Conservation (phyloP, 306 rosid species). For the Quercus dentata region DNA sequence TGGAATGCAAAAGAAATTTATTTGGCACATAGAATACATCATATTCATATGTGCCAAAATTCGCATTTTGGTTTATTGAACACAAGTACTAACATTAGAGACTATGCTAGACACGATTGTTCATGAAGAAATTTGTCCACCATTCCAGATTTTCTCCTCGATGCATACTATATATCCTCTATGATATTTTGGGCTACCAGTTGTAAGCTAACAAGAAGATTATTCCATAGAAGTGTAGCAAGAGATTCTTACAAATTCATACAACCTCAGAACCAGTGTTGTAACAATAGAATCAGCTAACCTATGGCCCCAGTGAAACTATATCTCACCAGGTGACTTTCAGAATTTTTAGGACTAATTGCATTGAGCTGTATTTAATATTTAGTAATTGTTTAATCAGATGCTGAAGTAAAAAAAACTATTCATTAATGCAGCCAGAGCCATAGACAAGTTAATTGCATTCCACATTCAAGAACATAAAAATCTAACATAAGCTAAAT, state of each 20-base stretch:
- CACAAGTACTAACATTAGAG: neutral
- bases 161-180: no score
- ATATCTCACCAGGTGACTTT: neutral
- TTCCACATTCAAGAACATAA: neutral
- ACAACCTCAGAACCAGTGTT: neutral
- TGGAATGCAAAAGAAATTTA: neutral
- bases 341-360: neutral
- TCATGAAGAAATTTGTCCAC: neutral
- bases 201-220: neutral
- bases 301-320: no score
- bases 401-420: neutral
- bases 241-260: neutral
- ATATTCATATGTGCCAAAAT: no score
- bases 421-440: neutral
- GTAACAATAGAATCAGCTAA: neutral
- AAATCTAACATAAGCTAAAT: constrained; percentile 8
- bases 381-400: neutral
- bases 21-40: neutral
- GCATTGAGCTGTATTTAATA: neutral
- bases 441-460: neutral
- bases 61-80: neutral
- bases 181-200: neutral
- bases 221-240: neutral
- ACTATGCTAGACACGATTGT: neutral
- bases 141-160: no score